phyloP scores from a whole-genome alignment of 495 filamentous ascomycete genomes.

The Talaromyces nanjingensis region DNA sequence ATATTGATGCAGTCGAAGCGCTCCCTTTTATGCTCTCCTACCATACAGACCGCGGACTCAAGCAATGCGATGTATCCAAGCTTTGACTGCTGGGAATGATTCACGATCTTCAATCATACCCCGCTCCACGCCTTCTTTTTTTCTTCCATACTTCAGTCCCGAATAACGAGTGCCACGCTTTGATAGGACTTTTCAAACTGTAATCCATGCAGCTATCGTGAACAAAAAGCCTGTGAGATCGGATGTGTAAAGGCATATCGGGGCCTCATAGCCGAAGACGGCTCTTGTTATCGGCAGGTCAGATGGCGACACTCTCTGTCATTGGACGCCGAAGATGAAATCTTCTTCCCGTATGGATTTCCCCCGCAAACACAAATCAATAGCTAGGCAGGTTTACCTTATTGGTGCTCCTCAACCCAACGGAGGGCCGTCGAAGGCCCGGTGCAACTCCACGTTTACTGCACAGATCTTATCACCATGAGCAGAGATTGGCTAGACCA shows the following conservation, averaged over 20 bases:
- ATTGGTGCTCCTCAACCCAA: background rate
- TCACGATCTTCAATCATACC: background rate
- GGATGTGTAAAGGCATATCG: background rate
- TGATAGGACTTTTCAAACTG: background rate
- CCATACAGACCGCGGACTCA: no score
- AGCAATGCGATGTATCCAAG: background rate
- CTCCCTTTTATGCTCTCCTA: background rate
- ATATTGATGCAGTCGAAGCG: background rate
- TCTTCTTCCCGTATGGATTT: background rate
- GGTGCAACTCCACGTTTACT: background rate
- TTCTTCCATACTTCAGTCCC: background rate
- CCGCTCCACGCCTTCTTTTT: background rate
- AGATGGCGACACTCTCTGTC: background rate
- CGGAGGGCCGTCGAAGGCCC: no score
- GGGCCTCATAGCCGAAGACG: background rate
- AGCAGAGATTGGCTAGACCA: background rate
- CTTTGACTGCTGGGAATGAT: background rate
- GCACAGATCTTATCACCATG: background rate
- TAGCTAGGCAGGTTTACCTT: background rate
- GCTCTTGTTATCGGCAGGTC: background rate
- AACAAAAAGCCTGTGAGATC: background rate
- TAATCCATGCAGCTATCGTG: background rate
- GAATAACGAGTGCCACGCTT: background rate
- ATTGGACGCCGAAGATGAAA: background rate
- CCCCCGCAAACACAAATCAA: background rate